These are phyloP conservation scores for Gossypium schwendimanii DNA, from an alignment of 441 rosid species.

Conservation along the genomic window DNA sequence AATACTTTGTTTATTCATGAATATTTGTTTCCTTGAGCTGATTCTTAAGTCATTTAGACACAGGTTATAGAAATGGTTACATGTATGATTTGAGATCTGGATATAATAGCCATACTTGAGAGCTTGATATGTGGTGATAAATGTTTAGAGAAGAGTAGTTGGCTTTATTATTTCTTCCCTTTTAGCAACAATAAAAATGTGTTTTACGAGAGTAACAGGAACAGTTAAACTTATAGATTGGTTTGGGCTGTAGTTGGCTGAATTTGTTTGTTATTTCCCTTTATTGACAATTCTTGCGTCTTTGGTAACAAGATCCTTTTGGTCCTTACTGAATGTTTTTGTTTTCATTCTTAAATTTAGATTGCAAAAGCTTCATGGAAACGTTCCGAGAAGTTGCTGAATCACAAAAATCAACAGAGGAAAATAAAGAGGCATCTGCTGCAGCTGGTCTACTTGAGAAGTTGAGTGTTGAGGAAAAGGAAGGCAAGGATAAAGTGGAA, in stretches of 20 bases:
- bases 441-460: conserved; percentile 64
- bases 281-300: background rate
- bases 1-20: background rate
- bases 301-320: background rate
- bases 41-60: background rate
- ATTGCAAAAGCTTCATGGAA: conserved; percentile 75
- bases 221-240: no score
- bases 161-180: no score
- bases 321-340: background rate
- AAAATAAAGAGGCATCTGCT: conserved; percentile 52
- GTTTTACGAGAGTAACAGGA: no score
- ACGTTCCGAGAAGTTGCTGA: conserved; percentile 60
- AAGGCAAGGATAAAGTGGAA: conserved; percentile 28
- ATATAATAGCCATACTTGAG: background rate
- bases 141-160: no score
- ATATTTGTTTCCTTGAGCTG: background rate
- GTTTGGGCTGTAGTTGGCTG: no score
- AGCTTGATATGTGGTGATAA: background rate
- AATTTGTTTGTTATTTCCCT: background rate
- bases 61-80: background rate
- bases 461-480: conserved; percentile 60
- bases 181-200: no score
- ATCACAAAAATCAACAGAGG: conserved; percentile 53
- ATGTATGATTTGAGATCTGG: background rate
- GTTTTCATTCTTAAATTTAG: conserved; percentile 23